phyloP scores from a whole-genome alignment of 192 early-diverging fungal species.

The Backusella macrospora region DNA sequence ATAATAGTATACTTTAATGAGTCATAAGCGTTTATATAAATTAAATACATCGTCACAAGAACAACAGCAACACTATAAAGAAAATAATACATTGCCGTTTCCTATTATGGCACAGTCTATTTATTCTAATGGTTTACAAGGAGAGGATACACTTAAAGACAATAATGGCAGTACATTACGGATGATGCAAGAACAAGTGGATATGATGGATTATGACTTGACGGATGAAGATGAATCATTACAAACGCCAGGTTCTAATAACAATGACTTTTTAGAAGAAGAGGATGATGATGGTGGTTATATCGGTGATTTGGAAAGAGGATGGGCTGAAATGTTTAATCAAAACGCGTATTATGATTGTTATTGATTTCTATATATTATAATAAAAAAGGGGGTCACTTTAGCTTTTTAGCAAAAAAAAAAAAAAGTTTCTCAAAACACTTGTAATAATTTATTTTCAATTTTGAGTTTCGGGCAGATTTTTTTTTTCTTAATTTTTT shows the following conservation, averaged over 20 bases:
- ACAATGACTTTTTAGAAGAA: background rate
- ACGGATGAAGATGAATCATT: slow-evolving; percentile 17
- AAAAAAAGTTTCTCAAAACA: too few species aligned
- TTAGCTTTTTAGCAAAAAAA: background rate
- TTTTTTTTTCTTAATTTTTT: slow-evolving; percentile 9
- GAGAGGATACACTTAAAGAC: background rate
- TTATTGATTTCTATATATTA: background rate
- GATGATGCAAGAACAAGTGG: background rate
- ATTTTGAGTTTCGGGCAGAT: background rate
- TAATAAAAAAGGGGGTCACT: background rate
- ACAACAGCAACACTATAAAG: background rate
- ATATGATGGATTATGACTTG: slow-evolving; percentile 10
- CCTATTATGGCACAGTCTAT: slow-evolving; percentile 3
- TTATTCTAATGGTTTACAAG: background rate
- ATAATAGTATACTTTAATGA: background rate
- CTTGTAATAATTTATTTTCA: background rate
- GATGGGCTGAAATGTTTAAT: slow-evolving; percentile 22
- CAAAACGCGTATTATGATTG: background rate
- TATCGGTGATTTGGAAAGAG: slow-evolving; percentile 17
- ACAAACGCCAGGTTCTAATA: background rate
- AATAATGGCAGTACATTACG: background rate
- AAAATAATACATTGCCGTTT: background rate
- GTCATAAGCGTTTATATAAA: slow-evolving; percentile 7
- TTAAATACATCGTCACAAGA: background rate
- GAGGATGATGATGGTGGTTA: background rate